These are phyloP conservation scores for Cryptococcus sp. DNA, from an alignment of 1,284 basidiomycete genomes.

Conservation along the genomic window DNA sequence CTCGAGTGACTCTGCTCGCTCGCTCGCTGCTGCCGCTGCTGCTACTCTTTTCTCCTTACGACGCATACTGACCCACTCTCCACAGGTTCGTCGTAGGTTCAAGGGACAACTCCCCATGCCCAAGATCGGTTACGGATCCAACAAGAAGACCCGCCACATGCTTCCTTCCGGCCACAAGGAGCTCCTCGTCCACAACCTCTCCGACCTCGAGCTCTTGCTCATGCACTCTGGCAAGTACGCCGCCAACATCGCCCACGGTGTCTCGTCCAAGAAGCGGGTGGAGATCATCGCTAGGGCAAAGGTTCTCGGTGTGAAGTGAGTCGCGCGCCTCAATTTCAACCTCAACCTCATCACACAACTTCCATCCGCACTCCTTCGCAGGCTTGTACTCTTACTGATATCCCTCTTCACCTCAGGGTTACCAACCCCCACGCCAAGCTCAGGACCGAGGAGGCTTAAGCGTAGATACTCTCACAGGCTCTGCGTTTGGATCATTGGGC, in stretches of 20 bases:
- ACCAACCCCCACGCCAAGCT: conserved; percentile 94
- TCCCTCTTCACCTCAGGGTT: conserved; percentile 60
- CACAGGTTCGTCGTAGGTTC: conserved; percentile 75
- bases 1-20: no score
- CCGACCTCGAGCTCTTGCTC: conserved; percentile 87
- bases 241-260: conserved; percentile 96
- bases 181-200: conserved; percentile 86
- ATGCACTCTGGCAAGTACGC: conserved; percentile 99
- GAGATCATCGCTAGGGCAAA: conserved; percentile 87
- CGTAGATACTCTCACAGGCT: conserved; percentile 7
- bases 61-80: no score
- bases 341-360: background rate
- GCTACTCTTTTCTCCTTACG: no score
- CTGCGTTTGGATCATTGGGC: background rate
- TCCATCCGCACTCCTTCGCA: background rate
- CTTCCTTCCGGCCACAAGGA: conserved; percentile 94
- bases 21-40: no score
- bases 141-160: conserved; percentile 80
- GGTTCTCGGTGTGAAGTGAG: conserved; percentile 74
- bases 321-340: conserved; percentile 5
- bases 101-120: conserved; percentile 95
- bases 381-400: background rate
- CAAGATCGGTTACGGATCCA: conserved; percentile 65
- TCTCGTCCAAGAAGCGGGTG: conserved; percentile 94
- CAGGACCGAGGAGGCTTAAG: conserved; percentile 84